Base-by-base conservation (phyloP, 176 grass and related monocot genomes). In the Phragmites australis region DNA sequence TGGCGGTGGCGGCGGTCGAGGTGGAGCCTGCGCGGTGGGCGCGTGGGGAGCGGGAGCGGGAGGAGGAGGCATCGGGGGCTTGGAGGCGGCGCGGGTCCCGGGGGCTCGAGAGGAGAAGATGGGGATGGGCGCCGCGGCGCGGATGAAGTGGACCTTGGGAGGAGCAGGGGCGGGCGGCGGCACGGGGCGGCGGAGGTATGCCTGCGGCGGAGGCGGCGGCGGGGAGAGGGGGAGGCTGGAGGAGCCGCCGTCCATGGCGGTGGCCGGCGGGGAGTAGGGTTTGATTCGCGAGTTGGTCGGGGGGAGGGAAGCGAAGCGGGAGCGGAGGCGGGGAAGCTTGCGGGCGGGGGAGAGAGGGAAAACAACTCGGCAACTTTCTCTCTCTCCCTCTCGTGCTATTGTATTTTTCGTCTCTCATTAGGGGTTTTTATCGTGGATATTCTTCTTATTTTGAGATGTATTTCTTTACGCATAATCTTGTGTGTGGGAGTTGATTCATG, bases 241-340 rank as follows among this genome's bases (percentile, higher is more conserved):
- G 10, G 87, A 89, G 46, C 70, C 70, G 46, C 82, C 77, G 77
- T 89, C 87, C 87, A 89, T 89, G 63, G 79, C 18, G 48, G 0
- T 3, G 9, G 16, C 8, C 0, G 15, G 17, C 0, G 74, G 10
- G 83, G 51, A 3, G 81, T 69, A 61, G 81, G 76, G 76, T 79
- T 72, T 9, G 49, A 26, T 37, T 52, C 32, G 30, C 22, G 51
- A 2, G 30, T 8, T 29, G 76, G 60, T 8, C 64, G 74, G 64
- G 75, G 80, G 48, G 26, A 51, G 72, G 51, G 79, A 70, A 47
- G 40, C 41, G 68, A 59, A 65, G 82, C 49, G 52, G 62, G 75
- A 83, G 68, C 43, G 85, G 43, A 63, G 62, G 72, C 72, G 82
- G 75, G 79, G 64, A 70, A 87, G 43, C 43, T 37, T 48, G 75